A percentile compares a stretch with the other conserved stretches of the same genome.
phyloP scores from a whole-genome alignment of 2,329 filamentous ascomycete species.

The Neofusicoccum sp. region DNA sequence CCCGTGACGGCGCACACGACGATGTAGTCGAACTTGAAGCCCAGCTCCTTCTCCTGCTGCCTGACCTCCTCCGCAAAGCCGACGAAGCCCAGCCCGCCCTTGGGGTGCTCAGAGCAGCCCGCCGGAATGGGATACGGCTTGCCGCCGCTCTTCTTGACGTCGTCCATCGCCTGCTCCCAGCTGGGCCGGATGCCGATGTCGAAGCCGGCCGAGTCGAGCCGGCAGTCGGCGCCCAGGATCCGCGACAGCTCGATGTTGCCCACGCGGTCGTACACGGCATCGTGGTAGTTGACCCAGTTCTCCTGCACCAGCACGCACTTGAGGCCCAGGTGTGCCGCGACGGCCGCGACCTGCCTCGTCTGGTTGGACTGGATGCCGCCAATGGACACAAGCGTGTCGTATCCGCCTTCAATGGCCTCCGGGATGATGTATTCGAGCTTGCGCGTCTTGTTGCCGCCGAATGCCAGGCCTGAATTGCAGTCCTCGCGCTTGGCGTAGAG shows the following conservation, averaged over 20 bases:
- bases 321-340: constrained; percentile 61
- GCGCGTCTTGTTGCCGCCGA: constrained; percentile 69
- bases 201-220: constrained; percentile 61
- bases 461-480: constrained; percentile 68
- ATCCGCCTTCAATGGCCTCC: constrained; percentile 60
- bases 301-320: constrained; percentile 64
- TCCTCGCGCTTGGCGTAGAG: constrained; percentile 75
- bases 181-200: constrained; percentile 65
- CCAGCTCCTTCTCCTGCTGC: constrained; percentile 62
- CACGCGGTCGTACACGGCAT: constrained; percentile 63
- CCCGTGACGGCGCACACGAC: constrained; percentile 73
- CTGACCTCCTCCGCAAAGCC: constrained; percentile 70
- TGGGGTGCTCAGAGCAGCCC: constrained; percentile 68
- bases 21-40: constrained; percentile 66
- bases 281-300: constrained; percentile 67
- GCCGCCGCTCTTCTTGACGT: constrained; percentile 54
- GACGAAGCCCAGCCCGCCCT: constrained; percentile 69
- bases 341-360: constrained; percentile 67
- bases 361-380: constrained; percentile 73
- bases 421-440: constrained; percentile 71
- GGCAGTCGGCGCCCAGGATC: constrained; percentile 67
- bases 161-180: constrained; percentile 55
- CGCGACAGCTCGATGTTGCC: constrained; percentile 73
- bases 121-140: constrained; percentile 72
- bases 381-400: constrained; percentile 66